Percentiles rank a stretch among this genome's conserved stretches.
These are phyloP conservation scores for Hyaloscypha finlandica DNA, from an alignment of 495 filamentous ascomycete genomes.

Conservation along the genomic window DNA sequence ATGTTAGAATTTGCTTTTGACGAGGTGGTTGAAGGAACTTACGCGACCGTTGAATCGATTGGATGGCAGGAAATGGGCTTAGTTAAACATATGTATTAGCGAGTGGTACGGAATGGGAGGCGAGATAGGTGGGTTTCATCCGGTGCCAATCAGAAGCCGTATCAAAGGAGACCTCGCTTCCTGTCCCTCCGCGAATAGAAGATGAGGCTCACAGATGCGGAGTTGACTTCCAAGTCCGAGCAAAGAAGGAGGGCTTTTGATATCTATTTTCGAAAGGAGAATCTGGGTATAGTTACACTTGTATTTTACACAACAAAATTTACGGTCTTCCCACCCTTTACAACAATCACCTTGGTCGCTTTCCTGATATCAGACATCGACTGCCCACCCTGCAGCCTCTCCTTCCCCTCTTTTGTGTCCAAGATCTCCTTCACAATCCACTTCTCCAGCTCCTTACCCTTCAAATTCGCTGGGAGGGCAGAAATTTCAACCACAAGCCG, in stretches of 20 bases:
- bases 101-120: neutral
- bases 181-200: too few relatives aligned
- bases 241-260: neutral
- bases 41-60: too few relatives aligned
- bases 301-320: slow-evolving; percentile 53
- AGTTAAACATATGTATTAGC: neutral
- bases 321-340: slow-evolving; percentile 53
- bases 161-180: too few relatives aligned
- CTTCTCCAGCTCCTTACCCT: slow-evolving; percentile 54
- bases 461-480: slow-evolving; percentile 22
- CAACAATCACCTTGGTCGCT: slow-evolving; percentile 52
- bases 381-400: slow-evolving; percentile 39
- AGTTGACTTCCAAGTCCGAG: neutral
- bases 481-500: slow-evolving; percentile 64
- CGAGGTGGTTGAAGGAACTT: neutral
- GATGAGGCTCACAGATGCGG: too few relatives aligned
- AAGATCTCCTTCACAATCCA: slow-evolving; percentile 36
- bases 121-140: neutral
- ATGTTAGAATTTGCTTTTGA: too few relatives aligned
- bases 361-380: slow-evolving; percentile 34
- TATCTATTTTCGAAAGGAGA: neutral
- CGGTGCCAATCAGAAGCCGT: too few relatives aligned
- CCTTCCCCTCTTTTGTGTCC: slow-evolving; percentile 34
- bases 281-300: slow-evolving; percentile 15
- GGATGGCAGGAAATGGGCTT: neutral